Evolutionary conservation across 176 grass and related monocot genomes (phyloP), one percentile per base, ranked within the genome.

Genomic region (Panicum miliaceum): DNA sequence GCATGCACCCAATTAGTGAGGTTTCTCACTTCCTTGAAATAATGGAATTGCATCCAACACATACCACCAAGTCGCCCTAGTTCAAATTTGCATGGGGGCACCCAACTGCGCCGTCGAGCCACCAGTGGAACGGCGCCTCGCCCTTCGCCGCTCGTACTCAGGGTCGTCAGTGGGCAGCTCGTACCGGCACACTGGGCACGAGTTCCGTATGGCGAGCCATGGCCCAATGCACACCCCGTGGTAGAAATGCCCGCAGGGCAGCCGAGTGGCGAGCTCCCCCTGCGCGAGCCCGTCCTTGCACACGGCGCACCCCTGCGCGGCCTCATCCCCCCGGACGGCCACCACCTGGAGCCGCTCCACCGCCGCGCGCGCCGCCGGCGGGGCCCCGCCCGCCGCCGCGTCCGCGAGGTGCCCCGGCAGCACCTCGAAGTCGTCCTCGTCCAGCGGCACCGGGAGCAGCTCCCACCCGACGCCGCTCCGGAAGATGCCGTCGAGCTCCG

Each of bases 151-250:
- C 86, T 96, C 94, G 2, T 96, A 96, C 16, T 93, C 91, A 1
- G 84, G 77, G 88, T 96, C 91, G 27, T 96, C 94, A 2, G 94
- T 96, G 23, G 94, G 90, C 46, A 96, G 84, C 84, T 96, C 91
- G 32, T 87, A 93, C 0, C 94, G 89, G 84, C 94, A 96, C 35
- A 96, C 91, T 0, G 94, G 94, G 38, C 94, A 96, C 0, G 88
- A 80, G 68, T 96, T 96, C 16, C 94, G 80, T 45, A 96, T 89
- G 51, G 75, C 86, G 8, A 96, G 84, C 94, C 94, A 96, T 0
- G 94, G 91, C 1, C 83, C 52, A 4, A 96, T 96, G 73, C 94
- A 96, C 10, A 60, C 45, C 5, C 82, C 85, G 8, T 96, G 94
- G 86, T 96, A 96, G 53, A 90, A 82, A 40, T 96, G 94, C 0